These are phyloP conservation scores for Phlegmacium glaucopus DNA, from an alignment of 768 basidiomycete genomes.

Conservation along the genomic window DNA sequence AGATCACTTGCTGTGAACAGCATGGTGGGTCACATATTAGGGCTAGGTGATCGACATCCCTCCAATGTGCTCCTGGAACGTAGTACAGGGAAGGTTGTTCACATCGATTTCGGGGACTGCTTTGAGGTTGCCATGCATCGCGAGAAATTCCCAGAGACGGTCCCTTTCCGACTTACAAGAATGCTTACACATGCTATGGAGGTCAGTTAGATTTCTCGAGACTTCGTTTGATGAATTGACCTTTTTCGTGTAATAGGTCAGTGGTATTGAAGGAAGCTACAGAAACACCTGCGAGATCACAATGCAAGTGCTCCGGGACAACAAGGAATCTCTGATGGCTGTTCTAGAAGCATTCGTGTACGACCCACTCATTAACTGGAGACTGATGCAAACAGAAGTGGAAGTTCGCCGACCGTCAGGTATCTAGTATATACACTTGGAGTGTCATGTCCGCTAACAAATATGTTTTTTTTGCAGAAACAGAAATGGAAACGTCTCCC, in stretches of 20 bases:
- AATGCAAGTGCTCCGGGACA: constrained; percentile 95
- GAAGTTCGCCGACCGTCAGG: constrained; percentile 71
- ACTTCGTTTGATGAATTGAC: constrained; percentile 8
- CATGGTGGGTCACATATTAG: constrained; percentile 98
- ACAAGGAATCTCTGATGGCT: constrained; percentile 99
- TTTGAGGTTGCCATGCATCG: constrained; percentile 98
- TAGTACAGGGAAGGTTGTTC: constrained; percentile 90
- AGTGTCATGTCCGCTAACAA: constrained; percentile 2
- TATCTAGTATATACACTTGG: constrained; percentile 20
- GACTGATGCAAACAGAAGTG: constrained; percentile 82
- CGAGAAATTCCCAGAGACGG: constrained; percentile 98
- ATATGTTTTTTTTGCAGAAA: constrained; percentile 30
- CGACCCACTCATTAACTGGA: constrained; percentile 97
- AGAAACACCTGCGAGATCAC: constrained; percentile 93
- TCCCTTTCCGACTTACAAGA: constrained; percentile 95
- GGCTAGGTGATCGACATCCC: constrained; percentile 96
- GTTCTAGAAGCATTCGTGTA: constrained; percentile 99
- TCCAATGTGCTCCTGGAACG: constrained; percentile 92
- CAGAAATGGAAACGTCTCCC: constrained; percentile 37
- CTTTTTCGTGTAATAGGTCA: constrained; percentile 54
- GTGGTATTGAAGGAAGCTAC: constrained; percentile 98
- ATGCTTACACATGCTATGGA: constrained; percentile 99
- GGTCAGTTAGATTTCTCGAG: constrained; percentile 39
- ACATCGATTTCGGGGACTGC: constrained; percentile 97
- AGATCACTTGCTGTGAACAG: constrained; percentile 94